These are phyloP conservation scores for Pseudophaeomoniella oleicola DNA, from an alignment of 2,329 filamentous ascomycete species.

Conservation along the genomic window DNA sequence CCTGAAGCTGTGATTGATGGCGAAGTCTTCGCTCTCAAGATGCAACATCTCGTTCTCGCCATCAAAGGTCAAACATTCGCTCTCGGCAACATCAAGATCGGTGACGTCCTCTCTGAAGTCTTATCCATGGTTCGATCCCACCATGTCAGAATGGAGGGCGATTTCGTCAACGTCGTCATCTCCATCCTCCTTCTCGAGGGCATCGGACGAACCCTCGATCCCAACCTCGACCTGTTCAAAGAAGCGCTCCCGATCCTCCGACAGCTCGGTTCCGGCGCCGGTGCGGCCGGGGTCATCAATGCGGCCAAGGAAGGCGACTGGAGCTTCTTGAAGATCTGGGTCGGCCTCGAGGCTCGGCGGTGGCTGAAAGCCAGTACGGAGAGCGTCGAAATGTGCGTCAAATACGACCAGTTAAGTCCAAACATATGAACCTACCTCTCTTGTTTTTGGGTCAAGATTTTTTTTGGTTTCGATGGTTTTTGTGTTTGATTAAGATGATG, in stretches of 20 bases:
- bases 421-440: conserved; percentile 66
- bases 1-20: conserved; percentile 77
- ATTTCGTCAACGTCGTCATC: conserved; percentile 96
- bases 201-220: conserved; percentile 77
- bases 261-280: conserved; percentile 63
- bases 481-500: no score
- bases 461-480: no score
- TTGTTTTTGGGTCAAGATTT: no score
- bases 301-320: conserved; percentile 61
- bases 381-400: conserved; percentile 78
- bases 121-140: conserved; percentile 81
- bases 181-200: conserved; percentile 88
- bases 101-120: conserved; percentile 83
- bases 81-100: conserved; percentile 87
- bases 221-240: conserved; percentile 72
- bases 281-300: conserved; percentile 36
- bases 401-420: conserved; percentile 75
- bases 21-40: conserved; percentile 85
- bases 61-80: conserved; percentile 88
- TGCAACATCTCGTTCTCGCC: conserved; percentile 87
- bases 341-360: conserved; percentile 72
- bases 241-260: conserved; percentile 80
- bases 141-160: conserved; percentile 87
- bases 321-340: conserved; percentile 82
- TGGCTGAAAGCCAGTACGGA: conserved; percentile 85